phyloP scores from a whole-genome alignment of 495 filamentous ascomycete genomes.

The Apodospora peruviana region DNA sequence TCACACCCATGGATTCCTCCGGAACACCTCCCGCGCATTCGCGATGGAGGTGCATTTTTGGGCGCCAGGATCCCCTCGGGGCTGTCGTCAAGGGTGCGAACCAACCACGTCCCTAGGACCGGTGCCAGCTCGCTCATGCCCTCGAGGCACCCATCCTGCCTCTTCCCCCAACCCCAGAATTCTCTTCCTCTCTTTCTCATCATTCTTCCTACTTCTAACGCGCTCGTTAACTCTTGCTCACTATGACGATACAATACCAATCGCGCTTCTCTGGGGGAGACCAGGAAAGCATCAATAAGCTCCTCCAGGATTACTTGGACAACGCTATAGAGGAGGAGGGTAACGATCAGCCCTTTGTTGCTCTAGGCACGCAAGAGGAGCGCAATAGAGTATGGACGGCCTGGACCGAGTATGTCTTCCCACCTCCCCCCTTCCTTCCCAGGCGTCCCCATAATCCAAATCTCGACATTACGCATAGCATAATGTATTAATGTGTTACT shows the following conservation, averaged over 20 bases:
- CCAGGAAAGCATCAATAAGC: slow-evolving; percentile 6
- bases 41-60: slow-evolving; percentile 1
- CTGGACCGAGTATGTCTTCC: too few species aligned
- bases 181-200: slow-evolving; percentile 6
- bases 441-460: too few species aligned
- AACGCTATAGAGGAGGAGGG: slow-evolving; percentile 3
- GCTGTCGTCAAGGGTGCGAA: not conserved
- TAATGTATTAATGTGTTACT: too few species aligned
- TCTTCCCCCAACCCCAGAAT: not conserved
- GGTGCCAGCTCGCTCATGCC: slow-evolving; percentile 3
- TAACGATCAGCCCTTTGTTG: not conserved
- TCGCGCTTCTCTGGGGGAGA: slow-evolving; percentile 4
- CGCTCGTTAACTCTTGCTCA: not conserved
- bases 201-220: slow-evolving; percentile 5
- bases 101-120: not conserved
- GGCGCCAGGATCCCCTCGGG: not conserved
- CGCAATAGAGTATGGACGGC: too few species aligned
- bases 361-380: not conserved
- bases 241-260: slow-evolving; percentile 3
- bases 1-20: not conserved
- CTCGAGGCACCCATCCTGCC: not conserved
- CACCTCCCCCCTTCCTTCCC: too few species aligned
- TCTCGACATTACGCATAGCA: too few species aligned
- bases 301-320: slow-evolving; percentile 4
- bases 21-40: not conserved